These are phyloP conservation scores for Myxozyma lipomycoides DNA, from an alignment of 805 yeast genomes.

Conservation along the genomic window DNA sequence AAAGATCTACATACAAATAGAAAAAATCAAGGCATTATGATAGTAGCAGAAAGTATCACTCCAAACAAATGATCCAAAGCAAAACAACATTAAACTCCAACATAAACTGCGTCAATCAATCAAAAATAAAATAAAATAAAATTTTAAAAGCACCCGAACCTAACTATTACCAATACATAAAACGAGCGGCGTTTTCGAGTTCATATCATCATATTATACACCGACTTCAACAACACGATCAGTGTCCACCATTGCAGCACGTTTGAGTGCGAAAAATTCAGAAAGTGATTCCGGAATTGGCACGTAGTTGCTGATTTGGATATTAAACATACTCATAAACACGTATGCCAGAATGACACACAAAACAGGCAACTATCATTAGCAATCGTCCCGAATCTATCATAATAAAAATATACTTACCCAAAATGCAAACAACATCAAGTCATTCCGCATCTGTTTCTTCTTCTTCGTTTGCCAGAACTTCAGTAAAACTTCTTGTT, in stretches of 20 bases:
- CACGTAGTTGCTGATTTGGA: slow-evolving; percentile 17
- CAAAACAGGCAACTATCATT: slow-evolving; percentile 20
- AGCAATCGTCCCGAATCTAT: not conserved
- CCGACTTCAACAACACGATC: too few species aligned
- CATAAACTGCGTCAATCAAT: too few species aligned
- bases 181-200: too few species aligned
- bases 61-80: too few species aligned
- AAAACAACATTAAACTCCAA: too few species aligned
- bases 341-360: slow-evolving; percentile 18
- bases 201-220: too few species aligned
- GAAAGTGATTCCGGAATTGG: slow-evolving; percentile 24
- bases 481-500: slow-evolving; percentile 20
- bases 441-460: slow-evolving; percentile 29
- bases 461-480: slow-evolving; percentile 26
- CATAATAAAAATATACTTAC: slow-evolving; percentile 14
- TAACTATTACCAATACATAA: too few species aligned
- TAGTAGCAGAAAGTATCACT: too few species aligned
- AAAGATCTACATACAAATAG: too few species aligned
- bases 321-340: slow-evolving; percentile 21
- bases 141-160: too few species aligned
- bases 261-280: slow-evolving; percentile 13
- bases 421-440: slow-evolving; percentile 33
- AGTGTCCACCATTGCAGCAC: not conserved
- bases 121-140: too few species aligned
- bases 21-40: too few species aligned